Evolutionary conservation across 495 filamentous ascomycete genomes (phyloP), one percentile per base, ranked within the genome.

Genomic region (Amniculicola lignicola): DNA sequence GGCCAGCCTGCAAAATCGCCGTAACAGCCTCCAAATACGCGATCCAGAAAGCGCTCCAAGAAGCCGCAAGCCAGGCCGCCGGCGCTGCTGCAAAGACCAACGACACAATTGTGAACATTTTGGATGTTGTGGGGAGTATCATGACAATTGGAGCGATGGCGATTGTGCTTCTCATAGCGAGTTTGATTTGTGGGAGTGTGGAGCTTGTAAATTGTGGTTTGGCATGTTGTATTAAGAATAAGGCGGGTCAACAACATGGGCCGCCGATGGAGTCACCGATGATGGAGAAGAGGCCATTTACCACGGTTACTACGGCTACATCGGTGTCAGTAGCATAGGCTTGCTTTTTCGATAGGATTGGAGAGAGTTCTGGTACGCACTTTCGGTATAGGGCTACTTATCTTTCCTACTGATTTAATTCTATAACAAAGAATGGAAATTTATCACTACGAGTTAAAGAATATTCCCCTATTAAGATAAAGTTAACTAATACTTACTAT

Each of bases 141-240:
- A 7, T 48, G 5, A 48, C 44, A 4, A 35, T 48, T 35, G 44
- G 44, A 4, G 44, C 24, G 4, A 5, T 48, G 24, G 23, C 44
- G 4, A 35, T 48, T 27, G n/a, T 35, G 5, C 7, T 35, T n/a
- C n/a, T 48, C 24, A 10, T 21, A 9, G 28, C 24, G 10, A 31
- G 44, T 21, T 4, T 22, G 4, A 35, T 48, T 18, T 48, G 44
- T 18, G 23, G 23, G 12, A 15, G 9, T 15, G 18, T 48, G 7
- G 44, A 48, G 28, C 27, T 48, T 12, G 18, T 48, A 10, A 48
- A 27, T 18, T 48, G n/a, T 27, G 10, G 29, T 21, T 23, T 48
- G 4, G 44, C 44, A 9, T 48, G 44, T 27, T 48, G 44, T 18
- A 18, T 29, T 4, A 48, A 27, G 15, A 27, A 27, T 10, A 48